A percentile compares a stretch with the other conserved stretches of the same genome.
Conservation (phyloP, 345 rosid species). For the Stellera chamaejasme region DNA sequence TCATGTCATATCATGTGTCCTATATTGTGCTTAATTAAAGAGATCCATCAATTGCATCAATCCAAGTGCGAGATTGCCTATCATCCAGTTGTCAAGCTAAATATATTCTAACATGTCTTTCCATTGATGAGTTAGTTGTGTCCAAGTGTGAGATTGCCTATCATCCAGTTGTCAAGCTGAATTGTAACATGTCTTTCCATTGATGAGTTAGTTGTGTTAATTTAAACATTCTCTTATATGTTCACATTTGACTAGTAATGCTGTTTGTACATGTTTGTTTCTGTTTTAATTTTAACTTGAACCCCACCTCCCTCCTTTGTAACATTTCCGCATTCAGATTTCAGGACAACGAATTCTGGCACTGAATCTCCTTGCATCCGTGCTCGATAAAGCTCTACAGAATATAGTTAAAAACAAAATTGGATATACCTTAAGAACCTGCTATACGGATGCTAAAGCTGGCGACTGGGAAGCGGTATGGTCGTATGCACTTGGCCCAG, state of each 20-base stretch:
- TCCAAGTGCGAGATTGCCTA: no score
- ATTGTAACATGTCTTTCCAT: no score
- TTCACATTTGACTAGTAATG: background rate
- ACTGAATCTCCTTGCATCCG: conserved; percentile 61
- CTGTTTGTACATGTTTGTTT: conserved; percentile 2
- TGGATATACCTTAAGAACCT: conserved; percentile 21
- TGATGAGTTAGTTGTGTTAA: no score
- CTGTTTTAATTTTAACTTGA: background rate
- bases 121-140: no score
- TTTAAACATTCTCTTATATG: background rate
- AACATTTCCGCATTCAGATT: conserved; percentile 42
- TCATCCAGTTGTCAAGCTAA: no score
- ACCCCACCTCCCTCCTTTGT: background rate
- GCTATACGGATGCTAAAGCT: conserved; percentile 20
- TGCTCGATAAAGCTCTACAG: conserved; percentile 58
- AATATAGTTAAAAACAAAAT: conserved; percentile 41
- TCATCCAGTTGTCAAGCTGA: no score
- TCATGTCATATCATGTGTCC: background rate
- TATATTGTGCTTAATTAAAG: no score
- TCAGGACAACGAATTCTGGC: conserved; percentile 83
- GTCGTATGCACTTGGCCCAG: conserved; percentile 92
- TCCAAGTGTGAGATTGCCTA: no score
- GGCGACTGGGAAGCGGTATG: conserved; percentile 92
- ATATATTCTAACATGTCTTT: no score
- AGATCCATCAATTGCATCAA: no score